Evolutionary conservation across 2,329 filamentous ascomycete species (phyloP).

Genomic region (Fusarium temperatum): DNA sequence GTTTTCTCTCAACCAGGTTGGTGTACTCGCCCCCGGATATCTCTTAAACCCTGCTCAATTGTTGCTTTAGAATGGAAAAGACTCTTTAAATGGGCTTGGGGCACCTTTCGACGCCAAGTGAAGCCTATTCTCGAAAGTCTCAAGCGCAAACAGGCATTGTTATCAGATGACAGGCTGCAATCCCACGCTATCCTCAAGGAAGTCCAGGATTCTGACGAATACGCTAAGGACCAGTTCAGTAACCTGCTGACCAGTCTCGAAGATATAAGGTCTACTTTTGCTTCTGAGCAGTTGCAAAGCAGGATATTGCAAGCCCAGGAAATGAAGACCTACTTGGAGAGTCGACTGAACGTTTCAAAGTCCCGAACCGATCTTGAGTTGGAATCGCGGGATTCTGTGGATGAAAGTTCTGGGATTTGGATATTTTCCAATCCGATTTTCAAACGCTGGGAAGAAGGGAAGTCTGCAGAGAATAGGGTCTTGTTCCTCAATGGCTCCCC

Average conservation of each 20-base stretch:
- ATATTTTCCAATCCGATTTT: rapidly evolving
- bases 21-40: no score
- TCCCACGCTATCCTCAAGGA: background rate
- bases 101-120: rapidly evolving
- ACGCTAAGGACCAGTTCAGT: background rate
- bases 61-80: background rate
- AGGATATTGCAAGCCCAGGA: rapidly evolving
- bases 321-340: background rate
- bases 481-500: background rate
- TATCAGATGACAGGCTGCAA: background rate
- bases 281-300: rapidly evolving
- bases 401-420: background rate
- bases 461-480: rapidly evolving
- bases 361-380: rapidly evolving
- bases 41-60: no score
- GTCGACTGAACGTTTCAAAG: rapidly evolving
- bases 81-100: rapidly evolving
- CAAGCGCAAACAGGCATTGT: background rate
- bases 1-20: background rate
- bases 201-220: background rate
- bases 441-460: rapidly evolving
- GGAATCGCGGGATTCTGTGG: rapidly evolving
- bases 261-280: rapidly evolving
- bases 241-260: rapidly evolving
- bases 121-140: background rate